Evolutionary conservation across 78 protist genomes (phyloP), one percentile per base, ranked within the genome.

Genomic region (slime mould (Dictyostelium discoideum)): DNA sequence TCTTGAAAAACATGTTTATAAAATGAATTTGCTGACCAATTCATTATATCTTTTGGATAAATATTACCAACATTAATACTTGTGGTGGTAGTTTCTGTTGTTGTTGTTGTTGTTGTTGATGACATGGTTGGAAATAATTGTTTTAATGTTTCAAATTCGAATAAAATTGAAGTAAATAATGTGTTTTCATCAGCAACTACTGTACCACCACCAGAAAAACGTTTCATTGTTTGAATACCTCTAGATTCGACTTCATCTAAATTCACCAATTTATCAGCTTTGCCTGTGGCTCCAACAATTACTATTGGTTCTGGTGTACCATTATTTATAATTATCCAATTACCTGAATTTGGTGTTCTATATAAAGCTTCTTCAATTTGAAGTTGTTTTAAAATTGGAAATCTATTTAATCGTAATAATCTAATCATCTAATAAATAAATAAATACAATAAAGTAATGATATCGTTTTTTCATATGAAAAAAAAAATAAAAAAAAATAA

Each of bases 121-220:
- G n/a, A 16, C 7, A 37, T 2, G n/a, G 24, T 9, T 24, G 40
- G 81, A 74, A 39, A 79, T 42, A 44, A 7, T 44, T 39, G n/a
- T 16, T 60, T n/a, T 3, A 82, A 16, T 37, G 37, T 82, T 24
- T 90, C 76, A 10, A 37, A 22, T 26, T 80, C 84, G 29, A 90
- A 67, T 37, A 90, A 29, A 44, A 90, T 40, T 72, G 94, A 82
- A 8, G 80, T 3, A 13, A 90, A 90, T 10, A 90, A 44, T 20
- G 94, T 72, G 37, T 82, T 42, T 20, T 90, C 84, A 50, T 90
- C 94, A 0, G 78, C 84, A 18, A 90, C 77, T 5, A 90, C 94
- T 22, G 94, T 90, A 48, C 94, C 94, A 90, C 94, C 94, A 29
- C 94, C 94, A 22, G 94, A 63, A 16, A 57, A 90, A 48, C 94